A percentile compares a stretch with the other conserved stretches of the same genome.
phyloP scores from a whole-genome alignment of 1,284 basidiomycete genomes.

The Jaminaea rosea region DNA sequence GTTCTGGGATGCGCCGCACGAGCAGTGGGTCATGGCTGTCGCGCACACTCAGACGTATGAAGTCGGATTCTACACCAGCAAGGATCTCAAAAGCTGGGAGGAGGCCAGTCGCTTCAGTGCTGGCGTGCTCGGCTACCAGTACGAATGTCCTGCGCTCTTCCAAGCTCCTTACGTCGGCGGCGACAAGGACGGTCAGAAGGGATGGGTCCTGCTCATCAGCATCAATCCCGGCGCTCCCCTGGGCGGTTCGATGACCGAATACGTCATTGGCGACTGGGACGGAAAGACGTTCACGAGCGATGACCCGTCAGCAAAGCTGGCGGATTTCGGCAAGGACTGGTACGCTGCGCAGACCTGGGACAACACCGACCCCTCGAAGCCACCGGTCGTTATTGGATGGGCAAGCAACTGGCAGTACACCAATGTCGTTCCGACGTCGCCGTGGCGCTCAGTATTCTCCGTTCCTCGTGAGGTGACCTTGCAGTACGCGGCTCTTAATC shows the following conservation, averaged over 20 bases:
- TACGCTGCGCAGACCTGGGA: constrained; percentile 49
- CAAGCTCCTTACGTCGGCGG: constrained; percentile 43
- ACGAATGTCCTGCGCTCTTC: constrained; percentile 48
- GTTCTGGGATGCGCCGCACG: constrained; percentile 42
- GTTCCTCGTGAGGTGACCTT: constrained; percentile 39
- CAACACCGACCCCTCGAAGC: constrained; percentile 27
- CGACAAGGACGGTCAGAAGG: constrained; percentile 27
- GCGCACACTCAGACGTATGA: constrained; percentile 46
- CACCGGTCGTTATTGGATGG: constrained; percentile 48
- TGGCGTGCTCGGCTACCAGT: constrained; percentile 46
- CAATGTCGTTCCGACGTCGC: constrained; percentile 46
- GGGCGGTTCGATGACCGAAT: constrained; percentile 47
- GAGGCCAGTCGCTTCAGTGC: constrained; percentile 45
- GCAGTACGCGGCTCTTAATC: constrained; percentile 35
- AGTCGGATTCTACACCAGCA: constrained; percentile 48
- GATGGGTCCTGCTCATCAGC: constrained; percentile 25
- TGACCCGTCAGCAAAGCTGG: constrained; percentile 41
- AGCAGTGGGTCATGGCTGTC: constrained; percentile 50
- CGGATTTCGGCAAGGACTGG: constrained; percentile 50
- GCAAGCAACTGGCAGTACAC: constrained; percentile 50
- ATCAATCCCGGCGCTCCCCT: constrained; percentile 39
- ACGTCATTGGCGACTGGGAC: constrained; percentile 49
- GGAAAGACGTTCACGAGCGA: constrained; percentile 47
- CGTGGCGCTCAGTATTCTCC: constrained; percentile 48
- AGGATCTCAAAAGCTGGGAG: constrained; percentile 48